Evolutionary conservation across 495 filamentous ascomycete species (phyloP).

Genomic region (Jackrogersella minutella): DNA sequence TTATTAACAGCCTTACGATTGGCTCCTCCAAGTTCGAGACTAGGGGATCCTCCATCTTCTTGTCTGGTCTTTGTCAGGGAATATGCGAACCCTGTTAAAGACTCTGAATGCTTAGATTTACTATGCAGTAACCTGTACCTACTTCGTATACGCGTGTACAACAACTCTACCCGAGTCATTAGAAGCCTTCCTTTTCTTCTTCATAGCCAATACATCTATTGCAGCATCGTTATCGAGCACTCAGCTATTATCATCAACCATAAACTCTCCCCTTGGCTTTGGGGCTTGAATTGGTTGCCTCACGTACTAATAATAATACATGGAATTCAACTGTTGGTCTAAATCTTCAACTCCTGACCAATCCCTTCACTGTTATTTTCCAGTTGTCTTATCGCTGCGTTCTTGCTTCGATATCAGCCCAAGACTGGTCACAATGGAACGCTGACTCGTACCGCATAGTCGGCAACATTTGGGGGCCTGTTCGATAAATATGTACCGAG

Average conservation of each 20-base stretch:
- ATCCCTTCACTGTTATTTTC: neutral
- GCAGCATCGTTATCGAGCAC: too few relatives aligned
- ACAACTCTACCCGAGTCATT: too few relatives aligned
- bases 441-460: neutral
- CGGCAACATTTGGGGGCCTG: conserved; percentile 15
- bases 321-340: too few relatives aligned
- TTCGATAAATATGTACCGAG: conserved; percentile 2
- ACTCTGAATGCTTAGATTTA: too few relatives aligned
- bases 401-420: neutral
- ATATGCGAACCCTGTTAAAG: conserved; percentile 5
- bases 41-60: neutral
- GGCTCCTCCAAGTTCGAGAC: conserved; percentile 16
- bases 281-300: too few relatives aligned
- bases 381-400: conserved; percentile 3
- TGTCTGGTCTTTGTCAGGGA: conserved; percentile 24
- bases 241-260: too few relatives aligned
- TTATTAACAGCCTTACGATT: conserved; percentile 17
- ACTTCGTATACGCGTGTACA: too few relatives aligned
- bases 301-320: too few relatives aligned
- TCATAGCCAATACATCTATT: too few relatives aligned
- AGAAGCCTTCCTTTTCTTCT: too few relatives aligned
- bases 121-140: too few relatives aligned
- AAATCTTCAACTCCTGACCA: neutral
- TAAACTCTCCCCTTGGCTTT: too few relatives aligned
- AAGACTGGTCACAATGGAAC: neutral